phyloP scores from a whole-genome alignment of 2,329 filamentous ascomycete genomes.

The Dissoconium aciculare region DNA sequence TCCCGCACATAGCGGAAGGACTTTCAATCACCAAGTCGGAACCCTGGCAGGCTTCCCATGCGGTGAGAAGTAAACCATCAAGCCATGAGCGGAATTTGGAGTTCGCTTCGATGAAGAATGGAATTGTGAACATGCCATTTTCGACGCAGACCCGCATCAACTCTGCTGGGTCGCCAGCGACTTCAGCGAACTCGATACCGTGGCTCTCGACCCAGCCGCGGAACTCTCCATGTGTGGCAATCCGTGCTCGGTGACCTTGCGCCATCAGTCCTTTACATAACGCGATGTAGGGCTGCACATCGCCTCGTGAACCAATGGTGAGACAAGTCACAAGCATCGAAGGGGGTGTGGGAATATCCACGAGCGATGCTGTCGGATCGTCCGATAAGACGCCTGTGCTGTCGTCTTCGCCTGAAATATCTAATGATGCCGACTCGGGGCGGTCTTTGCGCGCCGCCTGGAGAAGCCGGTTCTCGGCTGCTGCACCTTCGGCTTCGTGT shows the following conservation, averaged over 20 bases:
- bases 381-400: constrained; percentile 73
- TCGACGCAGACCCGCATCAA: constrained; percentile 94
- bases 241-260: constrained; percentile 73
- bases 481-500: constrained; percentile 57
- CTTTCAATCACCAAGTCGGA: constrained; percentile 88
- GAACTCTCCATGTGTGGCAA: constrained; percentile 87
- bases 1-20: constrained; percentile 91
- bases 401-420: constrained; percentile 32
- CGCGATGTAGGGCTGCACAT: constrained; percentile 95
- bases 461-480: constrained; percentile 63
- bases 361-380: constrained; percentile 70
- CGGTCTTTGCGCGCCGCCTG: constrained; percentile 45
- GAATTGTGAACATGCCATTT: constrained; percentile 89
- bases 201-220: constrained; percentile 78
- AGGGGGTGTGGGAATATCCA: constrained; percentile 44
- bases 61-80: constrained; percentile 67
- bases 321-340: constrained; percentile 78
- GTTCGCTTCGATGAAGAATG: constrained; percentile 78
- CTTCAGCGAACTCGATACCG: constrained; percentile 78
- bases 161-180: constrained; percentile 83
- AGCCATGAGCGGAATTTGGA: constrained; percentile 88
- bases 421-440: constrained; percentile 3
- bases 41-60: constrained; percentile 71
- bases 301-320: constrained; percentile 87
- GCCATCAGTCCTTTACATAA: constrained; percentile 78